A percentile compares a stretch with the other conserved stretches of the same genome.
These are phyloP conservation scores for Kwoniella sp. DNA, from an alignment of 768 basidiomycete species.

Conservation along the genomic window DNA sequence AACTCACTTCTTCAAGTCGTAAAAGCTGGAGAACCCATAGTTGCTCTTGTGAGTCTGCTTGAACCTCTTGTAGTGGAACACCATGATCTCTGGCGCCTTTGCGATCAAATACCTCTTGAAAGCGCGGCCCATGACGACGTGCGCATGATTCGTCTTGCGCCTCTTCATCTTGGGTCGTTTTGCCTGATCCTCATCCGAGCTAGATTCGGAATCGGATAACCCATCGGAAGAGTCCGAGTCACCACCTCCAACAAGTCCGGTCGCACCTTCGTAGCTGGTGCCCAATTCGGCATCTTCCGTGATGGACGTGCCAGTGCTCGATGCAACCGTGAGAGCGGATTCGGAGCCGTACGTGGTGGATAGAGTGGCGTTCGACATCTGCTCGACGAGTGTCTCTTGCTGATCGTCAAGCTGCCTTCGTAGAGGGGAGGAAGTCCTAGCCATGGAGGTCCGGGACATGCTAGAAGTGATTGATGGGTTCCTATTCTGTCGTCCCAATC, in stretches of 20 bases:
- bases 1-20: slow-evolving; percentile 55
- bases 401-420: slow-evolving; percentile 26
- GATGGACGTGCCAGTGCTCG: slow-evolving; percentile 5
- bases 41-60: slow-evolving; percentile 71
- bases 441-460: background rate
- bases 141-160: slow-evolving; percentile 47
- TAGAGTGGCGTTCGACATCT: slow-evolving; percentile 6
- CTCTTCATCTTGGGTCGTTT: slow-evolving; percentile 28
- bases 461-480: slow-evolving; percentile 18
- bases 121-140: slow-evolving; percentile 76
- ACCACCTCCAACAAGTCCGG: slow-evolving; percentile 21
- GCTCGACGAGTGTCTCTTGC: background rate
- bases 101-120: slow-evolving; percentile 95
- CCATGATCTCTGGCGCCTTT: slow-evolving; percentile 73
- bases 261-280: slow-evolving; percentile 16
- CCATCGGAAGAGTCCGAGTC: slow-evolving; percentile 32
- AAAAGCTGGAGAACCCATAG: slow-evolving; percentile 52
- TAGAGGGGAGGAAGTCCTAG: slow-evolving; percentile 43
- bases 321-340: slow-evolving; percentile 4
- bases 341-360: slow-evolving; percentile 8
- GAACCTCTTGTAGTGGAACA: slow-evolving; percentile 92
- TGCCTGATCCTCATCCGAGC: slow-evolving; percentile 2
- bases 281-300: slow-evolving; percentile 9
- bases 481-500: background rate
- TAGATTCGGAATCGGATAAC: slow-evolving; percentile 39